Evolutionary conservation across 345 rosid genomes (phyloP).

Genomic region (Populus alba): DNA sequence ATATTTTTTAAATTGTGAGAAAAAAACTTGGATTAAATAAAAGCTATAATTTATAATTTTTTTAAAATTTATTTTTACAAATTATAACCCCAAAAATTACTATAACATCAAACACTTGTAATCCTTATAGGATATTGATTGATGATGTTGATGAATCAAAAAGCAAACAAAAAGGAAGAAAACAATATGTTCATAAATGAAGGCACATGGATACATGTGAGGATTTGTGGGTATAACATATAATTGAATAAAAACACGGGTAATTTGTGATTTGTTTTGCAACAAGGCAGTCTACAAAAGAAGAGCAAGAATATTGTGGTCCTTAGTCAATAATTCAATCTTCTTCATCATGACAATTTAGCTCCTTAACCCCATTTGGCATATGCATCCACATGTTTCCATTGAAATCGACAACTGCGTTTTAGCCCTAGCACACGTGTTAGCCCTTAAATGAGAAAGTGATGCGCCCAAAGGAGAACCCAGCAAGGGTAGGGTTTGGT

Average conservation of each 20-base stretch:
- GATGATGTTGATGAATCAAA: no score
- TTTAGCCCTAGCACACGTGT: slow-evolving; percentile 31
- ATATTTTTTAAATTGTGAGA: no score
- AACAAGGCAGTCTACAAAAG: neutral
- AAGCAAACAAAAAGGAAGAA: neutral
- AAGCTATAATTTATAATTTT: no score
- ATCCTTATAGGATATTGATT: no score
- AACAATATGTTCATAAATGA: slow-evolving; percentile 23
- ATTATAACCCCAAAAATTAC: no score
- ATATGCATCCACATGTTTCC: slow-evolving; percentile 6
- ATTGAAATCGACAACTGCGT: slow-evolving; percentile 16
- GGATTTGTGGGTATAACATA: neutral
- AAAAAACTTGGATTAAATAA: no score
- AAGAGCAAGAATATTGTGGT: slow-evolving; percentile 15
- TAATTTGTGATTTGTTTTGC: slow-evolving; percentile 11
- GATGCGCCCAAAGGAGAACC: neutral
- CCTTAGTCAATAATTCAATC: neutral
- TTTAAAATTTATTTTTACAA: no score
- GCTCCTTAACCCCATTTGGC: no score
- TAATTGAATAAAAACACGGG: slow-evolving; percentile 2
- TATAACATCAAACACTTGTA: no score
- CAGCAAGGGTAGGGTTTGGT: neutral
- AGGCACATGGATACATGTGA: slow-evolving; percentile 54
- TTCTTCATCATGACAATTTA: neutral
- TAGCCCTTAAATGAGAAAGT: slow-evolving; percentile 18